Evolutionary conservation across 106 monocot species (phyloP).

Genomic region (Triglochin maritima): DNA sequence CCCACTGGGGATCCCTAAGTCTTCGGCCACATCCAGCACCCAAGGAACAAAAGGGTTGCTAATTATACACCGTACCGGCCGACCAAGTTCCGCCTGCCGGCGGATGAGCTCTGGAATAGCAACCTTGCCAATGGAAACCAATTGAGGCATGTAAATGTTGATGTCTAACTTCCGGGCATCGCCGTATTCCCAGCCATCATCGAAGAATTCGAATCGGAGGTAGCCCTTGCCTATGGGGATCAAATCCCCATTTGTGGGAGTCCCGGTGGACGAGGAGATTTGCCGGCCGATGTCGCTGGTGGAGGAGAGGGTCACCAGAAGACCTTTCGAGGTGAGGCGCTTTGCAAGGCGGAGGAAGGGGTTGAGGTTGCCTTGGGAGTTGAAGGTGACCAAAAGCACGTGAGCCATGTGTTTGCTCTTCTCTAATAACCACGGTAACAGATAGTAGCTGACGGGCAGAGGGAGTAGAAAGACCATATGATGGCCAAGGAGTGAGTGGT

Average conservation of each 20-base stretch:
- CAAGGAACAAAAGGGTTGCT: conserved; percentile 64
- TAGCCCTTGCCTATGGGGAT: conserved; percentile 34
- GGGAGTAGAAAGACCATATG: too few species aligned
- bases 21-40: conserved; percentile 43
- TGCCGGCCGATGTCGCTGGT: conserved; percentile 22
- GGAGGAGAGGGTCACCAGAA: conserved; percentile 55
- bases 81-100: conserved; percentile 24
- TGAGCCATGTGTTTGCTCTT: conserved; percentile 9
- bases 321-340: conserved; percentile 44
- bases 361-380: conserved; percentile 59
- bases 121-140: conserved; percentile 1
- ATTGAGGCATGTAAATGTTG: too few species aligned
- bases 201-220: conserved; percentile 58
- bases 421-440: too few species aligned
- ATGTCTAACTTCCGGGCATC: conserved; percentile 2
- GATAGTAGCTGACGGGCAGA: too few species aligned
- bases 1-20: conserved; percentile 34
- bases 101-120: conserved; percentile 27
- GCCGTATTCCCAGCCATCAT: conserved; percentile 10
- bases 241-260: conserved; percentile 3
- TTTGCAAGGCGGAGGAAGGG: conserved; percentile 59
- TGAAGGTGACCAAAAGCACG: conserved; percentile 42
- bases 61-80: conserved; percentile 37
- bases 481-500: too few species aligned
- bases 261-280: conserved; percentile 12